These are phyloP conservation scores for Zygosaccharomyces bailii DNA, from an alignment of 805 yeast species.

Conservation along the genomic window DNA sequence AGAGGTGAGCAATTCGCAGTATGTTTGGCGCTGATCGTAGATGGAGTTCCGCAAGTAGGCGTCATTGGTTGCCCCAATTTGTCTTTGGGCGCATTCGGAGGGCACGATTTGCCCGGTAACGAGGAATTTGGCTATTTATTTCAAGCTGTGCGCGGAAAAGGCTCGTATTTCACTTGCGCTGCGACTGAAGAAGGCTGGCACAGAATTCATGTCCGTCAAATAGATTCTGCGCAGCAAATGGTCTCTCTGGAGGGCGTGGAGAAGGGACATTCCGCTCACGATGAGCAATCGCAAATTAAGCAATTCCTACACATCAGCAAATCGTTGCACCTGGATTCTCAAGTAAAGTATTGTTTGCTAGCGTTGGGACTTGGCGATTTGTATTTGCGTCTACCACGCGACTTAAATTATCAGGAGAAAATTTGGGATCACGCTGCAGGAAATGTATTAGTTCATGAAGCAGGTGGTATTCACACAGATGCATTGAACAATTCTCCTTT, in stretches of 20 bases:
- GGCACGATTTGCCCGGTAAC: slow-evolving; percentile 38
- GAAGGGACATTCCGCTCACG: slow-evolving; percentile 90
- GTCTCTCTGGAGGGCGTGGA: slow-evolving; percentile 77
- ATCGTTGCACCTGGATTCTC: slow-evolving; percentile 85
- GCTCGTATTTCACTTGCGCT: slow-evolving; percentile 36
- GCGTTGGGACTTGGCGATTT: slow-evolving; percentile 91
- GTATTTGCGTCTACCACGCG: slow-evolving; percentile 82
- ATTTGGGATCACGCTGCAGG: slow-evolving; percentile 99
- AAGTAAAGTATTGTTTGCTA: slow-evolving; percentile 90
- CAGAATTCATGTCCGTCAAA: slow-evolving; percentile 53
- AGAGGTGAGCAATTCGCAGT: slow-evolving; percentile 97
- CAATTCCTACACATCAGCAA: slow-evolving; percentile 55
- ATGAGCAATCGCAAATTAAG: slow-evolving; percentile 76
- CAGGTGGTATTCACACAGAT: slow-evolving; percentile 90
- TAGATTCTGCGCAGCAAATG: slow-evolving; percentile 27
- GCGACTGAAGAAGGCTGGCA: slow-evolving; percentile 35
- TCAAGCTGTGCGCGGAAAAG: slow-evolving; percentile 32
- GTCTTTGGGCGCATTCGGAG: slow-evolving; percentile 36
- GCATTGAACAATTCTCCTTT: slow-evolving; percentile 62
- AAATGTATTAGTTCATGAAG: slow-evolving; percentile 75
- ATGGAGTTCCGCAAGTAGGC: slow-evolving; percentile 83
- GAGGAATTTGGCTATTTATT: slow-evolving; percentile 34
- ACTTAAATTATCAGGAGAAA: slow-evolving; percentile 76
- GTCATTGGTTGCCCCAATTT: slow-evolving; percentile 96
- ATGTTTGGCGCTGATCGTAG: slow-evolving; percentile 83